phyloP scores from a whole-genome alignment of 148 eudicot genomes.

The Limonium bicolor region DNA sequence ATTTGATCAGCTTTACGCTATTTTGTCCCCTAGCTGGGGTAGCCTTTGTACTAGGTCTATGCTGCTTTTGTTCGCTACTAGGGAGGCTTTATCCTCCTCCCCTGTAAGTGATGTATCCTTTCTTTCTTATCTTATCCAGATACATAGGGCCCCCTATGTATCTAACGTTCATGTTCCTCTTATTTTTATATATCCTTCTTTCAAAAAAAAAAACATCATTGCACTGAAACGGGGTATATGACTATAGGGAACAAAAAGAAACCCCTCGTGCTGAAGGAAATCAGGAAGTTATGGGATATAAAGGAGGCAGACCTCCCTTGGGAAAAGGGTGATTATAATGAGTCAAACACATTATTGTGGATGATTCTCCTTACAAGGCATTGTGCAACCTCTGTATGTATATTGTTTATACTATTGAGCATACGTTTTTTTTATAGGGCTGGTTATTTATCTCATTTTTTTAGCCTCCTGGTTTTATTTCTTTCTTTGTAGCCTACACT shows the following conservation, averaged over 20 bases:
- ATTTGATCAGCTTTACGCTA: too few relatives aligned
- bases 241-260: slow-evolving; percentile 43
- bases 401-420: background rate
- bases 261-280: slow-evolving; percentile 76
- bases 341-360: slow-evolving; percentile 71
- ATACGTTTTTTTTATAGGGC: background rate
- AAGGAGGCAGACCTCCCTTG: slow-evolving; percentile 31
- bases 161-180: too few relatives aligned
- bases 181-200: too few relatives aligned
- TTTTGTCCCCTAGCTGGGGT: too few relatives aligned
- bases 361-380: slow-evolving; percentile 94
- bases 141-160: too few relatives aligned
- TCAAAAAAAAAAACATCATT: too few relatives aligned
- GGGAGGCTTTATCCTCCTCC: too few relatives aligned
- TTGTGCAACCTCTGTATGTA: slow-evolving; percentile 27
- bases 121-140: too few relatives aligned
- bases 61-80: too few relatives aligned
- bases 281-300: slow-evolving; percentile 56
- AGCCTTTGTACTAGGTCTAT: too few relatives aligned
- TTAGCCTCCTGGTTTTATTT: background rate
- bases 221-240: slow-evolving; percentile 46
- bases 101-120: too few relatives aligned
- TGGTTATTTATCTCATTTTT: background rate
- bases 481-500: background rate
- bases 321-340: slow-evolving; percentile 50